A percentile compares a stretch with the other conserved stretches of the same genome.
phyloP scores from a whole-genome alignment of 768 basidiomycete genomes.

The Cystofilobasidium bisporidii region DNA sequence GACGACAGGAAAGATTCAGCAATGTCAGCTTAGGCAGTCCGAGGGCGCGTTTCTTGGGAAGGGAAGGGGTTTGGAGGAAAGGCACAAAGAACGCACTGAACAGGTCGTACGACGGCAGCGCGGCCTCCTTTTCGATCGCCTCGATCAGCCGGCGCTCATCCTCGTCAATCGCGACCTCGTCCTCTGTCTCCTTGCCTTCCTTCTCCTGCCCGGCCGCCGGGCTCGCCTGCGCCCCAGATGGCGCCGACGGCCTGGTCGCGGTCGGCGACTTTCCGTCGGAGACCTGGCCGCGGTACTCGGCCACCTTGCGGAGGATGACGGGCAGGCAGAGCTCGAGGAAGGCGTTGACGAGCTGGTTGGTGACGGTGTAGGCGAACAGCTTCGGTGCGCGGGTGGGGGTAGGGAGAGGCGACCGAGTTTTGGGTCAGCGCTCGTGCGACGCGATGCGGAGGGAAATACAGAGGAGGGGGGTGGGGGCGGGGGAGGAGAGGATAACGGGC shows the following conservation, averaged over 20 bases:
- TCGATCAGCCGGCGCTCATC: conserved; percentile 74
- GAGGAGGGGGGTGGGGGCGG: too few relatives aligned
- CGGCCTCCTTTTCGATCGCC: conserved; percentile 62
- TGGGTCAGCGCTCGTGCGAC: too few relatives aligned
- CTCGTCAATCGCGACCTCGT: conserved; percentile 35
- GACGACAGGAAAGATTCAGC: not conserved
- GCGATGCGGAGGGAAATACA: too few relatives aligned
- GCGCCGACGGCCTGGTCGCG: not conserved
- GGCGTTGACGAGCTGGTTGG: conserved; percentile 71
- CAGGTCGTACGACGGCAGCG: conserved; percentile 66
- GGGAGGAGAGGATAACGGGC: too few relatives aligned
- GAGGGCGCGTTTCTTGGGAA: too few relatives aligned
- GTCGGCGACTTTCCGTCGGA: conserved; percentile 4
- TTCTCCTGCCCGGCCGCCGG: not conserved
- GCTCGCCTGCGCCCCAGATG: too few relatives aligned
- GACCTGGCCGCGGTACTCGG: conserved; percentile 8
- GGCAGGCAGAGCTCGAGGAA: conserved; percentile 75
- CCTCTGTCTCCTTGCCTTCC: conserved; percentile 46
- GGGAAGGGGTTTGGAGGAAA: not conserved
- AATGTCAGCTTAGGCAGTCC: too few relatives aligned
- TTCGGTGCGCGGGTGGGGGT: not conserved
- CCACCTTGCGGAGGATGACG: conserved; percentile 44
- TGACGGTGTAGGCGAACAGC: conserved; percentile 46
- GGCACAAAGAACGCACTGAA: conserved; percentile 45
- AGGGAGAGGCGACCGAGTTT: too few relatives aligned